Evolutionary conservation across 352 stramenopile species (phyloP), one percentile per base, ranked within the genome.

Genomic region (Globisporangium nodosum): DNA sequence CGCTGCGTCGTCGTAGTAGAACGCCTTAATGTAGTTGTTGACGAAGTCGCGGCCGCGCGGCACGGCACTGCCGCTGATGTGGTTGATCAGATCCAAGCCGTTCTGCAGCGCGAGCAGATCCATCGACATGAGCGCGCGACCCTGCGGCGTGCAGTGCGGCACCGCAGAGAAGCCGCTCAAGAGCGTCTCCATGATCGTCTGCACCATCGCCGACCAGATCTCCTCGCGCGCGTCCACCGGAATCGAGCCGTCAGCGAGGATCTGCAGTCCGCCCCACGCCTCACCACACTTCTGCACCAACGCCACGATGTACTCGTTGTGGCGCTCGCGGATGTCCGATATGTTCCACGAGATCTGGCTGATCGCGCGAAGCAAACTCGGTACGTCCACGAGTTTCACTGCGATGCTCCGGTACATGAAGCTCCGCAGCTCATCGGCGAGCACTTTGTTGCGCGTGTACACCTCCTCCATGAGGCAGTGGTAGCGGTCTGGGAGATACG

Each of bases 51-150:
- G 70, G 24, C 82, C 78, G 20, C 74, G 72, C 52, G 65, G 68
- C 15, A 87, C 71, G 2, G 66, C 64, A 46, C 65, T 65, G 49
- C 70, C 72, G 58, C 74, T 81, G 39, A 90, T 70, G 61, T 92
- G 80, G 63, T 94, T 88, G 58, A 96, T 90, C 33, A 90, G 59
- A 43, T 88, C 81, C 21, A 96, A 58, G 3, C 85, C 87, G 50
- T 88, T 81, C 76, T 93, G 72, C 7, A 98, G 73, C 21, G 92
- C 87, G 42, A 94, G 80, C 52, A 99, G 68, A 64, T 99, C 97
- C 79, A 99, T 97, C 49, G 89, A 94, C 96, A 99, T 98, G 27
- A 98, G 78, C 5, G 96, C 92, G 49, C 96, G 79, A 3, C 96
- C 97, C 72, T 99, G 96, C 3, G 90, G 96, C 5, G 90, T 98